Percentiles rank a stretch among this genome's conserved stretches.
Conservation (phyloP, 495 filamentous ascomycete species). For the Neurospora sp. region DNA sequence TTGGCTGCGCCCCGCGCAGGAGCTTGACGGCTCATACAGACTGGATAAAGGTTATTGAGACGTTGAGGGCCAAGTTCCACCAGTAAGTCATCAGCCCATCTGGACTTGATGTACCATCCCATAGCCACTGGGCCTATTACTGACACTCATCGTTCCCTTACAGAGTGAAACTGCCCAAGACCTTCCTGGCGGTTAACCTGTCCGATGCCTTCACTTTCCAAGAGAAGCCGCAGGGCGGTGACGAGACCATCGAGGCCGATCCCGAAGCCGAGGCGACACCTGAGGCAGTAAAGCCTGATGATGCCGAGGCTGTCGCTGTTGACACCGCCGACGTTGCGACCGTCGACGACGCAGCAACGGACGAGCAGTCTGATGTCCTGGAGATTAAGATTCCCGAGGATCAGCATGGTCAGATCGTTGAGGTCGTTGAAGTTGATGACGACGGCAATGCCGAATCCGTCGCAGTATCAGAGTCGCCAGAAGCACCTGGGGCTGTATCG, state of each 20-base stretch:
- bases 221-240: constrained; percentile 33
- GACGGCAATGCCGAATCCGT: neutral
- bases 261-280: neutral
- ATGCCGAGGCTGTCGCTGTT: neutral
- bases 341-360: neutral
- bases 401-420: neutral
- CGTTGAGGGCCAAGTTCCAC: constrained; percentile 85
- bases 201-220: constrained; percentile 56
- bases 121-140: neutral
- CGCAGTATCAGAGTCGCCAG: neutral
- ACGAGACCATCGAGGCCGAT: neutral
- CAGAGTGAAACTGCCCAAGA: constrained; percentile 89
- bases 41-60: constrained; percentile 94
- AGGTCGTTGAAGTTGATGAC: neutral
- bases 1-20: constrained; percentile 79
- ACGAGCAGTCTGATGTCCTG: constrained; percentile 4
- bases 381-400: constrained; percentile 4
- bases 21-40: constrained; percentile 86
- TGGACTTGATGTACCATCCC: neutral
- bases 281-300: neutral
- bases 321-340: neutral
- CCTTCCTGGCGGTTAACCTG: constrained; percentile 86
- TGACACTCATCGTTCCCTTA: neutral
- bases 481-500: neutral
- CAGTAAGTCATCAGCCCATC: constrained; percentile 46